These are phyloP conservation scores for Teunomyces aglyptinius DNA, from an alignment of 805 yeast genomes.

Conservation along the genomic window DNA sequence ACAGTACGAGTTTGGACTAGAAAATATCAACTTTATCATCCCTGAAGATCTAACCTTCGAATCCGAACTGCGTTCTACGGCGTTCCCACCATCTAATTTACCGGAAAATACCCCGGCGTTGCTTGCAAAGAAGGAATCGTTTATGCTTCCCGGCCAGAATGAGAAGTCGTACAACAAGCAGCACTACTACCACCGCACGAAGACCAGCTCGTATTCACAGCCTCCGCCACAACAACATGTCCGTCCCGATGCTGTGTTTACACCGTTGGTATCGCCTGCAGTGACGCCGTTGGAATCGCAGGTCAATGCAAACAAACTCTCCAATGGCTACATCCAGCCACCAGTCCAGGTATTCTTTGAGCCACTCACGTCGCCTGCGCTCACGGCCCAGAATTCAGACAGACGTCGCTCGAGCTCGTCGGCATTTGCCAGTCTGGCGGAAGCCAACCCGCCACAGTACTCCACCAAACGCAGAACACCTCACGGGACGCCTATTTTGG, in stretches of 20 bases:
- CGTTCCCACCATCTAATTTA: slow-evolving; percentile 25
- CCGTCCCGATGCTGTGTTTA: slow-evolving; percentile 61
- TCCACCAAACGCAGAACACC: slow-evolving; percentile 39
- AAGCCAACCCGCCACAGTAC: slow-evolving; percentile 5
- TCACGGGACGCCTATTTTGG: slow-evolving; percentile 42
- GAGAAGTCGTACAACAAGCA: slow-evolving; percentile 41
- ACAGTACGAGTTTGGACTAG: slow-evolving; percentile 22
- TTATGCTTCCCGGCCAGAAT: slow-evolving; percentile 39
- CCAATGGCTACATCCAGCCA: slow-evolving; percentile 11
- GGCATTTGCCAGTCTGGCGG: slow-evolving; percentile 20
- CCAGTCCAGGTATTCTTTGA: slow-evolving; percentile 34
- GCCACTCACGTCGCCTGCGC: slow-evolving; percentile 69
- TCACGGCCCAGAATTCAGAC: slow-evolving; percentile 43
- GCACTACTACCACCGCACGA: slow-evolving; percentile 37
- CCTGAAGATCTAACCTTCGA: slow-evolving; percentile 31
- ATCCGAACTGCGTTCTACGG: slow-evolving; percentile 17
- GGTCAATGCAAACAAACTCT: slow-evolving; percentile 17
- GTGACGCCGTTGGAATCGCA: slow-evolving; percentile 58
- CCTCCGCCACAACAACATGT: slow-evolving; percentile 31
- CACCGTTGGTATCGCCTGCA: slow-evolving; percentile 77
- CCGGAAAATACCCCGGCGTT: slow-evolving; percentile 25
- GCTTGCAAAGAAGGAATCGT: slow-evolving; percentile 16
- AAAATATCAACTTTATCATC: slow-evolving; percentile 23
- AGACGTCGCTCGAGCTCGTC: slow-evolving; percentile 33
- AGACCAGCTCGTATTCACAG: slow-evolving; percentile 9